Evolutionary conservation across 1,284 basidiomycete species (phyloP).

Genomic region (Malassezia restricta): DNA sequence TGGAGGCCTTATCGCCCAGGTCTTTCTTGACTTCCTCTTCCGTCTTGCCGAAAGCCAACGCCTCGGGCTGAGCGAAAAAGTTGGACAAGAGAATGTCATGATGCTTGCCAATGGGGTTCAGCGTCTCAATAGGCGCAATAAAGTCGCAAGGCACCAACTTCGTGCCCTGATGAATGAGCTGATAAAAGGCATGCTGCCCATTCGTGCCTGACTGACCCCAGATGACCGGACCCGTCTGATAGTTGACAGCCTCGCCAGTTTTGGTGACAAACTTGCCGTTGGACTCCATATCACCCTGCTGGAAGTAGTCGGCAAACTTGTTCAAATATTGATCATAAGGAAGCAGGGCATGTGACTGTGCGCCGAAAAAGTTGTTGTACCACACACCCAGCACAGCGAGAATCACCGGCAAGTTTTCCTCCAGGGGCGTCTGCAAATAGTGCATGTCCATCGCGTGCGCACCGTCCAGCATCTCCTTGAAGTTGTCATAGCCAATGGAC

Average conservation of each 20-base stretch:
- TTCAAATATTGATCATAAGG: constrained; percentile 98
- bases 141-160: constrained; percentile 74
- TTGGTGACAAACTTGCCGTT: constrained; percentile 96
- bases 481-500: constrained; percentile 85
- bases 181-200: constrained; percentile 98
- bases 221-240: constrained; percentile 96
- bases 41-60: constrained; percentile 91
- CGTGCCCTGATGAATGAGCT: constrained; percentile 71
- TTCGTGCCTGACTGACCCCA: constrained; percentile 98
- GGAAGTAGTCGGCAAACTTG: constrained; percentile 99
- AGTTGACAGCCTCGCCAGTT: constrained; percentile 76
- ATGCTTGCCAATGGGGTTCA: constrained; percentile 78
- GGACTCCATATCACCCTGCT: constrained; percentile 99
- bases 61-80: constrained; percentile 87
- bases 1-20: constrained; percentile 59
- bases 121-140: constrained; percentile 81
- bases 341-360: constrained; percentile 85
- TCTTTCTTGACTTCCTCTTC: constrained; percentile 77
- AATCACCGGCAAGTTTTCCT: constrained; percentile 83
- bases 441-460: constrained; percentile 97
- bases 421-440: constrained; percentile 74
- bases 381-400: constrained; percentile 85
- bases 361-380: constrained; percentile 96
- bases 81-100: constrained; percentile 94
- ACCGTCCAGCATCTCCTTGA: constrained; percentile 74